Percentiles rank a stretch among this genome's conserved stretches.
Conservation (phyloP, 2,329 filamentous ascomycete genomes). For the Talaromyces sp. region DNA sequence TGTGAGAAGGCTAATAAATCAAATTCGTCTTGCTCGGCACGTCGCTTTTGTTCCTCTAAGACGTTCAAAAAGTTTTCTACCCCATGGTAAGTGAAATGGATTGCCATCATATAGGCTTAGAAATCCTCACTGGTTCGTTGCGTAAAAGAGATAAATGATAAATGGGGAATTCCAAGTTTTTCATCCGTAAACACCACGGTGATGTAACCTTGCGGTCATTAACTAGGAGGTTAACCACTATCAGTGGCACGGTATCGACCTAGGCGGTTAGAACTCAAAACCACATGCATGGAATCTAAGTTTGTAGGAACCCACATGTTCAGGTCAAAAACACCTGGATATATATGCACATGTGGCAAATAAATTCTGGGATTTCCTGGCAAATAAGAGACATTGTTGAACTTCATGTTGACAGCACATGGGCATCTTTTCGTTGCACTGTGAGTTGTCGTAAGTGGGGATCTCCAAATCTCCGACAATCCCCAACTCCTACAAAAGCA, state of each 20-base stretch:
- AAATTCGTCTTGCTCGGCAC: neutral
- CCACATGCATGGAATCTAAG: neutral
- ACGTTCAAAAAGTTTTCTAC: conserved; percentile 1
- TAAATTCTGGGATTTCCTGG: neutral
- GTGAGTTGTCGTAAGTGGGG: no score
- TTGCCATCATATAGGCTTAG: neutral
- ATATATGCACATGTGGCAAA: neutral
- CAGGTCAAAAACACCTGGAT: neutral
- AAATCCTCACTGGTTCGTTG: neutral
- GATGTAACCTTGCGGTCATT: conserved; percentile 1
- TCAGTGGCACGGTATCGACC: neutral
- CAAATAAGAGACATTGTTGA: neutral
- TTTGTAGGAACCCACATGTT: neutral
- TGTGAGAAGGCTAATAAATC: conserved; percentile 1
- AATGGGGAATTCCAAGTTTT: neutral
- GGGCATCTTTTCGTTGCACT: no score
- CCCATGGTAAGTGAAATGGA: neutral
- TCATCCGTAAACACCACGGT: neutral
- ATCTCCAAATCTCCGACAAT: no score
- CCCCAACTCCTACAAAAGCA: no score
- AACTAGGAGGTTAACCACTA: neutral
- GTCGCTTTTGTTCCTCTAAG: neutral
- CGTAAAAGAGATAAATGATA: conserved; percentile 1
- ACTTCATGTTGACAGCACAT: no score
- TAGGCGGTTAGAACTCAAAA: neutral